Evolutionary conservation across 441 rosid genomes (phyloP), one percentile per base, ranked within the genome.

Genomic region (Arabidopsis lyrata): DNA sequence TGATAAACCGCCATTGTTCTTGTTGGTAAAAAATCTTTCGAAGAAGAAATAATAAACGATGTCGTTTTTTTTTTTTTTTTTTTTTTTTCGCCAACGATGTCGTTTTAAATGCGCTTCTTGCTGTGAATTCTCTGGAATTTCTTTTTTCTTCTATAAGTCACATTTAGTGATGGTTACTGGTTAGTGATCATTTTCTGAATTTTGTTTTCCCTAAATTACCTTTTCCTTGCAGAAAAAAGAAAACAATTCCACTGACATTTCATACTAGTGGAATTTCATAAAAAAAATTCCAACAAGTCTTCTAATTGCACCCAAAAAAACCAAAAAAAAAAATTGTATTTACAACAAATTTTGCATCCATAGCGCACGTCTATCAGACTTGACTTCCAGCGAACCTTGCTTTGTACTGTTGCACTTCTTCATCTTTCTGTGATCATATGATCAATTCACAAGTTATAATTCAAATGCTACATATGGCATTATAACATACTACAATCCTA

Each of bases 311-410:
- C n/a, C n/a, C 8, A 5, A 50, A 38, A 38, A 38, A 38, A 18
- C 53, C 1, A n/a, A 20, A 49, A 20, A 20, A 50, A 22, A 11
- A 42, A 42, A 9, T 47, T 9, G 39, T 9, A 36, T 8, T 8
- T 34, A 36, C 44, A 11, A 39, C 5, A 39, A 3, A 39, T 39
- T 8, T 14, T 39, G 42, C 42, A 39, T 11, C 13, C 14, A 5
- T 11, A 11, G 34, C 34, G 34, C 34, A 32, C 34, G 77, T 77
- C 94, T 83, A 66, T 89, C 92, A 62, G 94, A 5, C 90, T 74
- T 93, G 98, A 80, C 96, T 91, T 70, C 98, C 98, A 52, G 98
- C 92, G 78, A 87, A 93, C 81, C 82, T 87, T 44, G 54, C 80
- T 74, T 91, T 81, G 76, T 78, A 86, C 70, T 66, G 78, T 34